Base-by-base conservation (phyloP, 2,329 filamentous ascomycete genomes). In the Herpomyces periplanetae region DNA sequence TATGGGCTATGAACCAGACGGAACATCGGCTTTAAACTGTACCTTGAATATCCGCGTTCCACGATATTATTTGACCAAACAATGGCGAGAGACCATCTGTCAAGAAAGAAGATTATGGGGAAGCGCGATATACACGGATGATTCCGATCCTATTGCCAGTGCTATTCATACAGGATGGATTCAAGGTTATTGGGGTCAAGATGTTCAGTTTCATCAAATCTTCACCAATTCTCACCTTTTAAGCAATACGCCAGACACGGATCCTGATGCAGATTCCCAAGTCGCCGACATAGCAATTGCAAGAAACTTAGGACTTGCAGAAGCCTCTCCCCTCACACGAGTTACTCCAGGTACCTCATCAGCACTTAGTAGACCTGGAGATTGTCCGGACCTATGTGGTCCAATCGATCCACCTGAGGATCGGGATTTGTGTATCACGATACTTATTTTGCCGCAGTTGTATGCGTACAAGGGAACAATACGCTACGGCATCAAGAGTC, bases 141-240 rank as follows among this genome's bases (percentile, higher is more conserved):
- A 96, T 37, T 87, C 71, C 0, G 80, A 96, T 32, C 57, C 80
- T 1, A 51, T 96, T 10, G 75, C 71, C 0, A 73, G 75, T 2
- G 75, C 73, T 23, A 75, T 96, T 17, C 80, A 96, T 35, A 59
- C 60, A 2, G 80, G 80, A 3, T 91, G 71, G 58, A 63, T 96
- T 27, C 58, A 61, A 16, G 75, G 75, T 13, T 68, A 73, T 29
- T 87, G 73, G 63, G 46, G 56, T 3, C 57, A 71, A 4, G 62
- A 68, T 13, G 51, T 80, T 1, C 64, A 80, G 8, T 29, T 34
- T 11, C 35, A 34, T 17, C 32, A 34, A 8, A 22, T 20, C 8
- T 25, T 20, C 10, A 18, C 21, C 5, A 33, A 34, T 15, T 42
- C 40, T 27, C 43, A 31, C 26, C 39, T 31, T 30, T 44, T 36